Percentiles rank a stretch among this genome's conserved stretches.
These are phyloP conservation scores for Metschnikowia gruessii DNA, from an alignment of 805 yeast species.

Conservation along the genomic window DNA sequence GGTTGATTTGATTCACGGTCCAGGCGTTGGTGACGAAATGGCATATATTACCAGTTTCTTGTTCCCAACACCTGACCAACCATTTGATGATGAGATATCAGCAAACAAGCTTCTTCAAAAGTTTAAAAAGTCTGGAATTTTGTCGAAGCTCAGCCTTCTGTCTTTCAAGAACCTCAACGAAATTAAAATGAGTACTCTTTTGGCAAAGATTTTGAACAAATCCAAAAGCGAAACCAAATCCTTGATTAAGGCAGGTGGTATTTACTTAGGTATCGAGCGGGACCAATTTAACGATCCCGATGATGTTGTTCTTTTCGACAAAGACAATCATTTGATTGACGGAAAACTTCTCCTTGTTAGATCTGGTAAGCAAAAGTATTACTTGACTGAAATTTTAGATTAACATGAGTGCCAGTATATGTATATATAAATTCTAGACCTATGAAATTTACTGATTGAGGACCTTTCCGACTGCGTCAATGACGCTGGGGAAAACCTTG, in stretches of 20 bases:
- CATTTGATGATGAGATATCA: constrained; percentile 43
- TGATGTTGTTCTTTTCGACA: constrained; percentile 46
- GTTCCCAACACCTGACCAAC: constrained; percentile 55
- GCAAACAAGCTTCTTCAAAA: constrained; percentile 52
- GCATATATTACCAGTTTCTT: constrained; percentile 63
- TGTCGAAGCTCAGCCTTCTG: constrained; percentile 34
- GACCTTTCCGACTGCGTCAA: constrained; percentile 43
- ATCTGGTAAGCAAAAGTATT: constrained; percentile 69
- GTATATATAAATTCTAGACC: constrained; percentile 6
- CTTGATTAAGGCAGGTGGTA: constrained; percentile 65
- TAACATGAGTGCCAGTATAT: not conserved
- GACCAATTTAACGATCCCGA: constrained; percentile 48
- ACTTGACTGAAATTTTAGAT: constrained; percentile 37
- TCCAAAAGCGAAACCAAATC: constrained; percentile 59
- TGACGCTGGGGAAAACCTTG: constrained; percentile 47
- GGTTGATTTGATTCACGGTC: constrained; percentile 84
- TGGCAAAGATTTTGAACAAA: constrained; percentile 47
- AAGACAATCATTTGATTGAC: constrained; percentile 51
- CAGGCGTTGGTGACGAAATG: constrained; percentile 67
- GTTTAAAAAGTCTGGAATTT: constrained; percentile 57
- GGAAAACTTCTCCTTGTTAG: constrained; percentile 61
- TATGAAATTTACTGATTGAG: constrained; percentile 12
- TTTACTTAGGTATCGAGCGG: constrained; percentile 64
- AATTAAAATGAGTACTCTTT: constrained; percentile 49
- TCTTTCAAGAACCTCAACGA: constrained; percentile 28